Conservation (phyloP, 1,139 yeast genomes). For the Kluyveromyces marxianus region DNA sequence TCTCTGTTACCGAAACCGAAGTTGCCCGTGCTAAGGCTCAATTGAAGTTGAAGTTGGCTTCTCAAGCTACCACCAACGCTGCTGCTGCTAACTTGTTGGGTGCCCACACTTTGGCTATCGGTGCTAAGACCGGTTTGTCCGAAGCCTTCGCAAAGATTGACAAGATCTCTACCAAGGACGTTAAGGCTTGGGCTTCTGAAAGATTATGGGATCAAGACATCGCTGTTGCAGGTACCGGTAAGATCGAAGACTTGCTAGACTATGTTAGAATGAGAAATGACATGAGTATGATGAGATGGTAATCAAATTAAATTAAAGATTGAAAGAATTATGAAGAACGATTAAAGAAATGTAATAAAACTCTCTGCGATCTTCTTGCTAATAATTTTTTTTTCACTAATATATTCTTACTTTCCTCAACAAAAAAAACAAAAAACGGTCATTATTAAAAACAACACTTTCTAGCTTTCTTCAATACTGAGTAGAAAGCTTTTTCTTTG, state of each 20-base stretch:
- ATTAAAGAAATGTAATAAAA: background rate
- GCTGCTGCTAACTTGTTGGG: slow-evolving; percentile 55
- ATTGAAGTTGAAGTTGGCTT: slow-evolving; percentile 52
- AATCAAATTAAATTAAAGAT: slow-evolving; percentile 12
- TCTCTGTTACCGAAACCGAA: slow-evolving; percentile 69
- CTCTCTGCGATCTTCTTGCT: no score
- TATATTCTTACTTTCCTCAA: background rate
- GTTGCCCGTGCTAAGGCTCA: slow-evolving; percentile 69
- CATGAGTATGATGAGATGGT: slow-evolving; percentile 83
- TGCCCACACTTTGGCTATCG: slow-evolving; percentile 49
- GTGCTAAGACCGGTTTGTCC: slow-evolving; percentile 51
- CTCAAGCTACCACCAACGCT: slow-evolving; percentile 43
- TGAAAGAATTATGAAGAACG: slow-evolving; percentile 2
- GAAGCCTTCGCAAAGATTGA: slow-evolving; percentile 60
- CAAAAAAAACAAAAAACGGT: slow-evolving; percentile 2
- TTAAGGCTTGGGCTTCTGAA: slow-evolving; percentile 66
- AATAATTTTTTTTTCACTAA: background rate
- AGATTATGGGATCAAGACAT: slow-evolving; percentile 79
- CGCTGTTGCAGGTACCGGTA: slow-evolving; percentile 77
- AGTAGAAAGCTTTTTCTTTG: background rate
- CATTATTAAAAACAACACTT: background rate
- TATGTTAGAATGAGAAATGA: slow-evolving; percentile 81
- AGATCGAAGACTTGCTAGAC: slow-evolving; percentile 74
- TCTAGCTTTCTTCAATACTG: background rate
- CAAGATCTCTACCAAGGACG: slow-evolving; percentile 49